A percentile compares a stretch with the other conserved stretches of the same genome.
phyloP scores from a whole-genome alignment of 257 asterid species.

The Rauvolfia tetraphylla region DNA sequence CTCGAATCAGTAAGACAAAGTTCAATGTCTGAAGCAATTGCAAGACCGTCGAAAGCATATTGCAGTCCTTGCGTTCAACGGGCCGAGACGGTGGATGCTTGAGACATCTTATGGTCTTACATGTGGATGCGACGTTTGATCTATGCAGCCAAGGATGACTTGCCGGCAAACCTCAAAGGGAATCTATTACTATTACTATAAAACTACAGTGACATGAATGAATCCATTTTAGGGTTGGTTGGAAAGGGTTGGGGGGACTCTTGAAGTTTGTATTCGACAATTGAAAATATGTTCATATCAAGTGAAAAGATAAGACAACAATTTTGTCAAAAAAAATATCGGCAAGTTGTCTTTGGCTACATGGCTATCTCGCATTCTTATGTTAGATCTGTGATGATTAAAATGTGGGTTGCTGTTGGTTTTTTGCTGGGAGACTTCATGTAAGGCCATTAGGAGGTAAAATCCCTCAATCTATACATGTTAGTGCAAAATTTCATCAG shows the following conservation, averaged over 20 bases:
- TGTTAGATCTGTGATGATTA: slow-evolving; percentile 33
- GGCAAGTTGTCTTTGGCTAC: slow-evolving; percentile 47
- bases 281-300: background rate
- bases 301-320: background rate
- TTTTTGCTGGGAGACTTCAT: background rate
- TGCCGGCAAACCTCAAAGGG: slow-evolving; percentile 29
- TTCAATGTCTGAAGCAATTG: background rate
- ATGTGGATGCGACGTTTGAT: slow-evolving; percentile 34
- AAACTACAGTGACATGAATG: background rate
- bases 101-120: slow-evolving; percentile 35
- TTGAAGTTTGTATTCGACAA: no score
- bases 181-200: no score
- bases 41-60: no score
- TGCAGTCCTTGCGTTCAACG: background rate
- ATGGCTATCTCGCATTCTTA: slow-evolving; percentile 35
- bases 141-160: slow-evolving; percentile 61
- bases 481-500: no score
- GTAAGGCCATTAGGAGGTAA: background rate
- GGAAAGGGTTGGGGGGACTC: no score
- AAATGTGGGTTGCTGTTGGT: background rate
- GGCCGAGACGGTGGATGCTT: background rate
- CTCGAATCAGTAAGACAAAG: background rate
- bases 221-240: background rate
- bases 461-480: background rate
- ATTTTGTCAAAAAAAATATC: background rate